Evolutionary conservation across 129 eudicot species (phyloP).

Genomic region (Tagetes patula): DNA sequence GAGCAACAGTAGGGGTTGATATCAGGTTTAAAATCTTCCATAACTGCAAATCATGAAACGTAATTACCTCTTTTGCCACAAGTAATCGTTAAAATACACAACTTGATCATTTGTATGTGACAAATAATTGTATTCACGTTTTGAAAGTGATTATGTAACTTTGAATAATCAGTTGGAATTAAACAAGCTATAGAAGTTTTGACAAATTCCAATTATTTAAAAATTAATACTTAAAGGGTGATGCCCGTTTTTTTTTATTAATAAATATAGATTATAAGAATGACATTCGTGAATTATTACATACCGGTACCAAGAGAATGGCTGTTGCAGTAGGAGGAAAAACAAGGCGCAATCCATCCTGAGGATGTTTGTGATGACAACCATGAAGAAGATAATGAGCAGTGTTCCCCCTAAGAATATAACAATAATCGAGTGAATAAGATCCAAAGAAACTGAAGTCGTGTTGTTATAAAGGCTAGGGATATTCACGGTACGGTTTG

Average conservation of each 20-base stretch:
- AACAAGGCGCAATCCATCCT: slow-evolving; percentile 95
- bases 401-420: slow-evolving; percentile 73
- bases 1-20: slow-evolving; percentile 57
- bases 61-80: slow-evolving; percentile 7
- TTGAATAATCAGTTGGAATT: background rate
- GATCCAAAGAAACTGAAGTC: background rate
- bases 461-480: background rate
- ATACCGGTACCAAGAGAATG: slow-evolving; percentile 70
- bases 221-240: background rate
- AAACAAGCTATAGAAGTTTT: background rate
- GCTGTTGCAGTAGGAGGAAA: slow-evolving; percentile 99
- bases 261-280: background rate
- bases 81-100: background rate
- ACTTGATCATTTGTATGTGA: background rate
- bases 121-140: background rate
- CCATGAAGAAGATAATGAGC: slow-evolving; percentile 94
- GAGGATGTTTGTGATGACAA: slow-evolving; percentile 98
- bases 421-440: slow-evolving; percentile 9
- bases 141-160: background rate
- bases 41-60: slow-evolving; percentile 50
- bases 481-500: too few species aligned
- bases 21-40: slow-evolving; percentile 62
- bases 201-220: background rate
- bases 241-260: background rate
- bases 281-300: slow-evolving; percentile 18